Conservation (phyloP, 2,329 filamentous ascomycete species). For the Cytospora paraplurivora region DNA sequence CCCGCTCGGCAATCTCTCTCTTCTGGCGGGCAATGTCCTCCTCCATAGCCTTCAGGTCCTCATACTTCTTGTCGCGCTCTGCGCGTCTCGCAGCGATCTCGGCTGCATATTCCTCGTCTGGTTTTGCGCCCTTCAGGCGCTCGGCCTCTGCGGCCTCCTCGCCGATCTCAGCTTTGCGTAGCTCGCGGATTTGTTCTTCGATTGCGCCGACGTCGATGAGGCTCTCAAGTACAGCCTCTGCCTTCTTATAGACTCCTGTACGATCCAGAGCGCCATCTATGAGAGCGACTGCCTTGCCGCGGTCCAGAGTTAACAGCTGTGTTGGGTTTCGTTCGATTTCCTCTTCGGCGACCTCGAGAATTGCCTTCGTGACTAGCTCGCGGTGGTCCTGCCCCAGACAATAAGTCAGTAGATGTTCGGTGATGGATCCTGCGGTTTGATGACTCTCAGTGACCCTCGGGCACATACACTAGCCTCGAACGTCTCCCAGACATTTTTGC, state of each 20-base stretch:
- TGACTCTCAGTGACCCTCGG: no score
- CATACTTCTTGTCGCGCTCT: constrained; percentile 63
- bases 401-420: constrained; percentile 1
- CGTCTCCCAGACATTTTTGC: constrained; percentile 76
- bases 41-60: constrained; percentile 61
- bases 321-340: constrained; percentile 76
- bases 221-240: constrained; percentile 66
- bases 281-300: constrained; percentile 71
- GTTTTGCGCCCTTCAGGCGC: constrained; percentile 65
- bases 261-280: constrained; percentile 79
- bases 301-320: constrained; percentile 71
- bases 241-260: constrained; percentile 73
- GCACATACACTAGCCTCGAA: constrained; percentile 67
- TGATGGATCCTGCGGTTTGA: no score
- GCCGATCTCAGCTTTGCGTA: constrained; percentile 69
- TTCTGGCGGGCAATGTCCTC: constrained; percentile 63
- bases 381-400: constrained; percentile 63
- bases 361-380: constrained; percentile 63
- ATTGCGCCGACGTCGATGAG: constrained; percentile 70
- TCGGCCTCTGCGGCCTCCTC: constrained; percentile 69
- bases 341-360: constrained; percentile 69
- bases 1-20: constrained; percentile 55
- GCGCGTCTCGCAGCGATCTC: constrained; percentile 64
- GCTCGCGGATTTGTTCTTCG: constrained; percentile 68
- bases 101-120: constrained; percentile 71